Conservation (phyloP, 768 basidiomycete species). For the Agrocybe chaxingu region DNA sequence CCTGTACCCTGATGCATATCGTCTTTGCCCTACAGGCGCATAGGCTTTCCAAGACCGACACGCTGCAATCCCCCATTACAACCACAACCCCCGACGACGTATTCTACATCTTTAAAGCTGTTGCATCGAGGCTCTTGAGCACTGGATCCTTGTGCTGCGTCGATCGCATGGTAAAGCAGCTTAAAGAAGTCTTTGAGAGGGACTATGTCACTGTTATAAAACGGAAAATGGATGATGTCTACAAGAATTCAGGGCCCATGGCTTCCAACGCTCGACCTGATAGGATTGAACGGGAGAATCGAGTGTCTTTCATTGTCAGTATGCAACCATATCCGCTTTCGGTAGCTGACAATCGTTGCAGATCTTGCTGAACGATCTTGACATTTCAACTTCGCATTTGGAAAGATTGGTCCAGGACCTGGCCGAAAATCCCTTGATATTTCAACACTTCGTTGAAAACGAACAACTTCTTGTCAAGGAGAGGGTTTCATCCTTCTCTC, state of each 20-base stretch:
- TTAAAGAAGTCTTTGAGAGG: slow-evolving; percentile 75
- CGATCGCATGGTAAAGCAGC: slow-evolving; percentile 53
- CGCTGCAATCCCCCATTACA: slow-evolving; percentile 54
- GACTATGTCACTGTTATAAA: slow-evolving; percentile 82
- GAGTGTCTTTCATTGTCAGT: slow-evolving; percentile 80
- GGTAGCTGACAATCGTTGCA: slow-evolving; percentile 25
- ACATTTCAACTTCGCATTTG: slow-evolving; percentile 85
- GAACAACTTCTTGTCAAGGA: slow-evolving; percentile 52
- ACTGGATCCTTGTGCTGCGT: slow-evolving; percentile 67
- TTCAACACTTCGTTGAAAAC: slow-evolving; percentile 62
- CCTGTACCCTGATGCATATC: not conserved
- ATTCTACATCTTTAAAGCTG: slow-evolving; percentile 91
- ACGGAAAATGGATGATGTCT: slow-evolving; percentile 86
- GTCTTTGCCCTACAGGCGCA: slow-evolving; percentile 61
- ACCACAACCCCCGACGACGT: slow-evolving; percentile 90
- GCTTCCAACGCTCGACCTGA: slow-evolving; percentile 57
- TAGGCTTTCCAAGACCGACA: slow-evolving; percentile 73
- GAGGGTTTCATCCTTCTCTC: slow-evolving; percentile 47
- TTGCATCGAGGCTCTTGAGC: slow-evolving; percentile 73
- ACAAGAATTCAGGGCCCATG: slow-evolving; percentile 46
- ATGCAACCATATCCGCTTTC: not conserved
- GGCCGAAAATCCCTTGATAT: slow-evolving; percentile 45
- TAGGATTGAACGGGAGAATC: slow-evolving; percentile 77
- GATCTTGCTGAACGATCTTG: slow-evolving; percentile 93
- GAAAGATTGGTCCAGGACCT: slow-evolving; percentile 77